A percentile compares a stretch with the other conserved stretches of the same genome.
phyloP scores from a whole-genome alignment of 345 rosid species.

The Salix udensis region DNA sequence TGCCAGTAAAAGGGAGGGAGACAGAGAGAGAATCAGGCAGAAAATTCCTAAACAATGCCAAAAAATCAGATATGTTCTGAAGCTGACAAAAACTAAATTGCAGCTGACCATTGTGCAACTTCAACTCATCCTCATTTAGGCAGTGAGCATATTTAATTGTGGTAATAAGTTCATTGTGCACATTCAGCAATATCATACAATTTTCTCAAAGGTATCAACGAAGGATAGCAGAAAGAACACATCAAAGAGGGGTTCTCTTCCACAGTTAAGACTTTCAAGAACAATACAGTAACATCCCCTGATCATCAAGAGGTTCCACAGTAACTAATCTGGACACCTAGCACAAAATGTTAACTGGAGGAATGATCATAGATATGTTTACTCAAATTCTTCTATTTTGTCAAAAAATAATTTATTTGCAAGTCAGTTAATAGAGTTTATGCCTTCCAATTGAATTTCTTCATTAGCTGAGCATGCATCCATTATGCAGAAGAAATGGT shows the following conservation, averaged over 20 bases:
- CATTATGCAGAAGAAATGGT: background rate
- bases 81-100: background rate
- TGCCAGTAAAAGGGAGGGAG: slow-evolving; percentile 29
- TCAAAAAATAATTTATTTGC: background rate
- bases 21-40: slow-evolving; percentile 14
- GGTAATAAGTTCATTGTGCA: background rate
- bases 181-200: background rate
- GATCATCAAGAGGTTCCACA: background rate
- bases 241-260: background rate
- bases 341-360: background rate
- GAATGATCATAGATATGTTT: background rate
- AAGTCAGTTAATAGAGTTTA: background rate
- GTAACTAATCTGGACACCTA: background rate
- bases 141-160: background rate
- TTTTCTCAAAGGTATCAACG: background rate
- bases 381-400: background rate
- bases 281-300: background rate
- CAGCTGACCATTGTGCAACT: background rate
- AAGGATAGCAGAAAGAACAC: background rate
- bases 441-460: background rate
- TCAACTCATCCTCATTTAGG: background rate
- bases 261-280: background rate
- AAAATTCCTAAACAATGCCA: background rate
- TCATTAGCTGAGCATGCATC: background rate
- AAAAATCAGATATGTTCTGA: background rate